Evolutionary conservation across 2,329 filamentous ascomycete genomes (phyloP).

Genomic region (Ophiostoma triangulosporum): DNA sequence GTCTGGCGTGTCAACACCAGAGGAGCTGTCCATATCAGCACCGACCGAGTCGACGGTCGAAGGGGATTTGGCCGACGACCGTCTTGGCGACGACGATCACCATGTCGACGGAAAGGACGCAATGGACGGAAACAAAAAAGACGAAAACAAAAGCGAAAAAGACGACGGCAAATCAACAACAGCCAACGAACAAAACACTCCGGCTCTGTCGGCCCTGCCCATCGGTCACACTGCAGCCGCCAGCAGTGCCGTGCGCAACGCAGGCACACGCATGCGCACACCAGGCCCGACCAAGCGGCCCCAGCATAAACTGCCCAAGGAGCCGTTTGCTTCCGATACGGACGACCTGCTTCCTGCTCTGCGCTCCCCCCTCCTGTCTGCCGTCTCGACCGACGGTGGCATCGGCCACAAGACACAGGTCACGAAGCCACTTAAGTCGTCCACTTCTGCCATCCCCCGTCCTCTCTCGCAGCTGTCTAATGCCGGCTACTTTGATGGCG

Average conservation of each 20-base stretch:
- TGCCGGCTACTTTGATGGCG: conserved; percentile 21
- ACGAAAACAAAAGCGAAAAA: neutral
- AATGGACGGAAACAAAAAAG: neutral
- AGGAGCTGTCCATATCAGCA: neutral
- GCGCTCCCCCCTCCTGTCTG: conserved; percentile 19
- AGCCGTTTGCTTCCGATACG: conserved; percentile 19
- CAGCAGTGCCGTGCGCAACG: conserved; percentile 18
- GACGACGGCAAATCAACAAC: neutral
- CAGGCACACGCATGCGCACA: conserved; percentile 22
- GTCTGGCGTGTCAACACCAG: neutral
- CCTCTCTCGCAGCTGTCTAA: conserved; percentile 23
- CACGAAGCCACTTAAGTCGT: conserved; percentile 14
- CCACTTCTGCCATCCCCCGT: conserved; percentile 16
- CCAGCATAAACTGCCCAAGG: conserved; percentile 22
- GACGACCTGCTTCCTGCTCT: conserved; percentile 21
- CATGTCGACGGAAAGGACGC: neutral
- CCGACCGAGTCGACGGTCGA: neutral
- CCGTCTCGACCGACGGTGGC: conserved; percentile 15
- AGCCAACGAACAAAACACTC: neutral
- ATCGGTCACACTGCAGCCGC: neutral
- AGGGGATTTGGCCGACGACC: neutral
- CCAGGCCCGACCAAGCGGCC: conserved; percentile 18
- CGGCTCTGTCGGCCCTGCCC: neutral
- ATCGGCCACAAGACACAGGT: conserved; percentile 8
- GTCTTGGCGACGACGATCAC: neutral